Evolutionary conservation across 2,329 filamentous ascomycete species (phyloP), one percentile per base, ranked within the genome.

Genomic region (Colletotrichum godetiae): DNA sequence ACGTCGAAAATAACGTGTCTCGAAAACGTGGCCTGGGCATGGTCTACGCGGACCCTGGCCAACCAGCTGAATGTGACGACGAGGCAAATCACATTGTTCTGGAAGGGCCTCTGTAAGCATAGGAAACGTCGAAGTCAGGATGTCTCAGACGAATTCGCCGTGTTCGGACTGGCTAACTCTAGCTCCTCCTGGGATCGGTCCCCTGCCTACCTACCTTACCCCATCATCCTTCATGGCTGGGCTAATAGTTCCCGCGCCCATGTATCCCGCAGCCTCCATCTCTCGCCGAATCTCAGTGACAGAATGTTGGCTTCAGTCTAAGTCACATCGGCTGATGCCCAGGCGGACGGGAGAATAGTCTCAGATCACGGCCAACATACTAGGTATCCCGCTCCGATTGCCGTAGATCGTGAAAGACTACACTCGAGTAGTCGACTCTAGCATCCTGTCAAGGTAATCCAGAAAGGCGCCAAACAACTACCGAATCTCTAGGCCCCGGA

Each of bases 131-230:
- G n/a, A 15, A 42, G 11, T 22, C 15, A 19, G 7, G 13, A 12
- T 57, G 35, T 65, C 62, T 42, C 24, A 24, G 62, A 65, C 33
- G 62, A 31, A 65, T 65, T 31, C 52, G 33, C 33, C n/a, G 24
- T 46, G 12, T 31, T 15, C 8, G 24, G 12, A 52, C 46, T 55
- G 12, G n/a, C 13, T n/a, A 35, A 10, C 11, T 7, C 5, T n/a
- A 22, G 5, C n/a, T 49, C 35, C 35, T 27, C 35, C 6, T 37
- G 19, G 42, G 19, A 22, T 49, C 19, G 37, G 13, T 29, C 27
- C 27, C 27, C 27, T 29, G 27, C 27, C 5, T 15, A 19, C 6
- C 13, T 7, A 42, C 37, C 42, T n/a, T n/a, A 49, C 42, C 42
- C 42, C 15, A 19, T n/a, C 13, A n/a, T 5, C 13, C 4, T 24